These are phyloP conservation scores for Eremothecium cymbalariae DNA, from an alignment of 1,139 yeast species.

Conservation along the genomic window DNA sequence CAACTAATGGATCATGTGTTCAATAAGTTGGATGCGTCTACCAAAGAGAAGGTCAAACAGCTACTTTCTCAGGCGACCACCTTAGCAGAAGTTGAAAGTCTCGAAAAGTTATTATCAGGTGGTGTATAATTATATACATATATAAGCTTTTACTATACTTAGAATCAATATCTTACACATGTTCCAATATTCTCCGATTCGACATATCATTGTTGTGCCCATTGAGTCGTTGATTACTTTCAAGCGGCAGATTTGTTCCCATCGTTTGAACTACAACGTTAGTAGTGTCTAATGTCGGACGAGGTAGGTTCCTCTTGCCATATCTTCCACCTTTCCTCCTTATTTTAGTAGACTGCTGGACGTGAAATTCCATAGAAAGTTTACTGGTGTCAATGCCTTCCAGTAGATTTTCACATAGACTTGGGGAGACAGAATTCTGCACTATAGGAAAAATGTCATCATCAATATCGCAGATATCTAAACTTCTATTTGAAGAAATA, in stretches of 20 bases:
- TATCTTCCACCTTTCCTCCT: not conserved
- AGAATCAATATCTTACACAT: not conserved
- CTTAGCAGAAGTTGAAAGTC: constrained; percentile 63
- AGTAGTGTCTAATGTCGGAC: not conserved
- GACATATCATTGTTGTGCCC: constrained; percentile 1
- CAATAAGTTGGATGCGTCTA: constrained; percentile 46
- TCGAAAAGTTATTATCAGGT: constrained; percentile 42
- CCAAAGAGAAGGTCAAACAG: constrained; percentile 40
- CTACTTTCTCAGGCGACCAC: constrained; percentile 56
- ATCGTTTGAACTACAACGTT: constrained; percentile 3
- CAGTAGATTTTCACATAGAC: constrained; percentile 1
- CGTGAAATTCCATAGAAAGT: constrained; percentile 5
- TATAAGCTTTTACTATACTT: not conserved
- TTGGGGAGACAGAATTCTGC: not conserved
- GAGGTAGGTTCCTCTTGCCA: not conserved
- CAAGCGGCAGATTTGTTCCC: constrained; percentile 4
- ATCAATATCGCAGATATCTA: constrained; percentile 7
- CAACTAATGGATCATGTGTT: constrained; percentile 32
- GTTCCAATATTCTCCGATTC: not conserved
- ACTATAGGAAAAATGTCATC: constrained; percentile 2
- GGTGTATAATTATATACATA: constrained; percentile 15
- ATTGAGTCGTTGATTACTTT: not conserved
- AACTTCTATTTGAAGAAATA: constrained; percentile 6
- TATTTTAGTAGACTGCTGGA: constrained; percentile 1
- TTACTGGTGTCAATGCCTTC: constrained; percentile 7